These are phyloP conservation scores for Coemansia sp. DNA, from an alignment of 192 early-diverging fungal species.

Conservation along the genomic window DNA sequence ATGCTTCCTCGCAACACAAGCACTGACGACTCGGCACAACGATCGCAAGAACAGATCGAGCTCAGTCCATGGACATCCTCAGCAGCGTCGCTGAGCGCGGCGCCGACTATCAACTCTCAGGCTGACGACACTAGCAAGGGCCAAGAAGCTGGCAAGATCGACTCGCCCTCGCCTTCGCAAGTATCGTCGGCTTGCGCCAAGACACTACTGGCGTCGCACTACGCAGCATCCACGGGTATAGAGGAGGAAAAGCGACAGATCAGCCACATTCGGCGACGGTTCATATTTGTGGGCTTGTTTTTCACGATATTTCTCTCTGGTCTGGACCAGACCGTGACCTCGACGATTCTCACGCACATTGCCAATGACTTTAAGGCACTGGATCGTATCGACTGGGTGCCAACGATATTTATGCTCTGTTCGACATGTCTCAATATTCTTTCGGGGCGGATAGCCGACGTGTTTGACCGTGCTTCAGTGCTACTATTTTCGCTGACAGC, in stretches of 20 bases:
- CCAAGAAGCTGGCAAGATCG: neutral
- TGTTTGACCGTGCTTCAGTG: slow-evolving; percentile 61
- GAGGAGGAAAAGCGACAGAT: slow-evolving; percentile 2
- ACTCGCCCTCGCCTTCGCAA: neutral
- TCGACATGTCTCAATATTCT: slow-evolving; percentile 73
- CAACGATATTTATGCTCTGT: slow-evolving; percentile 74
- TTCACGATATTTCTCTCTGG: slow-evolving; percentile 76
- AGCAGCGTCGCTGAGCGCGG: slow-evolving; percentile 7
- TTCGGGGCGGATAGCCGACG: slow-evolving; percentile 87
- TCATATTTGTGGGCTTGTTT: slow-evolving; percentile 57
- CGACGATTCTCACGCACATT: slow-evolving; percentile 79
- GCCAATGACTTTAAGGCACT: slow-evolving; percentile 74
- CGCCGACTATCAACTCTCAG: slow-evolving; percentile 3
- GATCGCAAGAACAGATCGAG: slow-evolving; percentile 14
- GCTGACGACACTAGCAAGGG: neutral
- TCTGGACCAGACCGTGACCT: slow-evolving; percentile 86
- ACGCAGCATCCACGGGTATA: neutral
- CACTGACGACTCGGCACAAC: neutral
- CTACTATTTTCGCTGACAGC: slow-evolving; percentile 45
- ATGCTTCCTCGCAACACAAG: slow-evolving; percentile 7
- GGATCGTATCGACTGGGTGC: slow-evolving; percentile 82
- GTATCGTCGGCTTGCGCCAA: slow-evolving; percentile 1
- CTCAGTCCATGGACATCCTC: neutral
- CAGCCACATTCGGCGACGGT: slow-evolving; percentile 10
- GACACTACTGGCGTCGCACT: slow-evolving; percentile 6